Evolutionary conservation across 2,329 filamentous ascomycete genomes (phyloP).

Genomic region (Hypoxylon sp.): DNA sequence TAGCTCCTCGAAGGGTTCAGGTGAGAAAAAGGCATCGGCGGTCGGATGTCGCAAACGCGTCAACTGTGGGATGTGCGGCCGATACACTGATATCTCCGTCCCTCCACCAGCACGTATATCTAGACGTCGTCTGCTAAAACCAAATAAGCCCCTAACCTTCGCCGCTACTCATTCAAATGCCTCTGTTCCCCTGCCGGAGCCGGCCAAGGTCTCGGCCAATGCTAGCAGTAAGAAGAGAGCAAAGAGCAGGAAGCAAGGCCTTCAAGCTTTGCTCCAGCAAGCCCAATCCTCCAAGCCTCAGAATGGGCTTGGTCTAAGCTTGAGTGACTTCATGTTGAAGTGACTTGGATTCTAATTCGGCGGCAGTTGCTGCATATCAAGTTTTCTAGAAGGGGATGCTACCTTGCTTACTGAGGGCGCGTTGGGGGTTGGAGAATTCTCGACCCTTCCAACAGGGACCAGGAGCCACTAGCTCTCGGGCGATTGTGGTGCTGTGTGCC

Average conservation of each 20-base stretch:
- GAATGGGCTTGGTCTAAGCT: conserved; percentile 62
- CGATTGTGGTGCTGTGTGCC: conserved; percentile 26
- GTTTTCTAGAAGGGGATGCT: conserved; percentile 3
- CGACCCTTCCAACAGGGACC: conserved; percentile 37
- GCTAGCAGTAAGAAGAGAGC: conserved; percentile 76
- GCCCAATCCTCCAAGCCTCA: conserved; percentile 57
- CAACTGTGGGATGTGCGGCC: conserved; percentile 63
- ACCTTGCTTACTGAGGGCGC: conserved; percentile 28
- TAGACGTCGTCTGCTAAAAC: conserved; percentile 50
- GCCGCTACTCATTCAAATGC: conserved; percentile 11
- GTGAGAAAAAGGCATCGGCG: conserved; percentile 13
- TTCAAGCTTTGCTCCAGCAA: conserved; percentile 76
- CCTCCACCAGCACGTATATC: conserved; percentile 56
- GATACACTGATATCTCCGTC: conserved; percentile 60
- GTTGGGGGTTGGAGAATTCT: conserved; percentile 25
- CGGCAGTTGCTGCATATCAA: not conserved
- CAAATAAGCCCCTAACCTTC: conserved; percentile 43
- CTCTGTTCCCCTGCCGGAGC: conserved; percentile 49
- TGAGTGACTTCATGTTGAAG: conserved; percentile 70
- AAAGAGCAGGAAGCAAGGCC: conserved; percentile 74
- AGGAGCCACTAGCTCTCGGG: conserved; percentile 35
- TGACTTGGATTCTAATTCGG: conserved; percentile 28
- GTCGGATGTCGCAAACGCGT: conserved; percentile 57
- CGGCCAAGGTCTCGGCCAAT: conserved; percentile 60
- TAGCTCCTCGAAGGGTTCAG: conserved; percentile 13